Conservation (phyloP, 2,329 filamentous ascomycete genomes). For the Epicoccum sorghinum region DNA sequence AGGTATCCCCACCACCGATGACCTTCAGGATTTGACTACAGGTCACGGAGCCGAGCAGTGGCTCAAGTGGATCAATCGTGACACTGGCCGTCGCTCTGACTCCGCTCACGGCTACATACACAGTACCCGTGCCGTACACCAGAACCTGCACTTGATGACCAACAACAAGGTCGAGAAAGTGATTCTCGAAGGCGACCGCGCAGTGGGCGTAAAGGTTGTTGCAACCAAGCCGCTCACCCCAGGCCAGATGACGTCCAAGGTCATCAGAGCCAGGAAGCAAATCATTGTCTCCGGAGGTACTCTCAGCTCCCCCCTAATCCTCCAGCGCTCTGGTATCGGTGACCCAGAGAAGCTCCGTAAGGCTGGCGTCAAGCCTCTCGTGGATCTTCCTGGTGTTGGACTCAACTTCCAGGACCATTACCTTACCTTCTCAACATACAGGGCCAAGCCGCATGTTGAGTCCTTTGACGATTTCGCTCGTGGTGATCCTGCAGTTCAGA, state of each 20-base stretch:
- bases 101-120: constrained; percentile 81
- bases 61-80: constrained; percentile 82
- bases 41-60: constrained; percentile 77
- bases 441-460: constrained; percentile 76
- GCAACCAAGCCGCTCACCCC: constrained; percentile 71
- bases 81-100: constrained; percentile 74
- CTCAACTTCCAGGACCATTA: constrained; percentile 81
- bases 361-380: constrained; percentile 70
- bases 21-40: constrained; percentile 74
- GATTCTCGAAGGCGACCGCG: constrained; percentile 73
- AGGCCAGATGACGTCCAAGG: constrained; percentile 57
- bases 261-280: constrained; percentile 73
- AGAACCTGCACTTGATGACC: constrained; percentile 73
- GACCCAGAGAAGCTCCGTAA: constrained; percentile 73
- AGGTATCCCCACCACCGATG: constrained; percentile 76
- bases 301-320: constrained; percentile 74
- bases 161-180: constrained; percentile 82
- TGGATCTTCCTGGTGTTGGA: constrained; percentile 75
- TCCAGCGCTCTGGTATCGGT: constrained; percentile 76
- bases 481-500: constrained; percentile 74
- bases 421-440: constrained; percentile 71
- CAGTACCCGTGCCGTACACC: constrained; percentile 71
- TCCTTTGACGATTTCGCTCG: constrained; percentile 82
- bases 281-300: constrained; percentile 77
- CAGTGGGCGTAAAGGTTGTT: constrained; percentile 74